Conservation (phyloP, 345 rosid species). For the Syzygium oleosum region DNA sequence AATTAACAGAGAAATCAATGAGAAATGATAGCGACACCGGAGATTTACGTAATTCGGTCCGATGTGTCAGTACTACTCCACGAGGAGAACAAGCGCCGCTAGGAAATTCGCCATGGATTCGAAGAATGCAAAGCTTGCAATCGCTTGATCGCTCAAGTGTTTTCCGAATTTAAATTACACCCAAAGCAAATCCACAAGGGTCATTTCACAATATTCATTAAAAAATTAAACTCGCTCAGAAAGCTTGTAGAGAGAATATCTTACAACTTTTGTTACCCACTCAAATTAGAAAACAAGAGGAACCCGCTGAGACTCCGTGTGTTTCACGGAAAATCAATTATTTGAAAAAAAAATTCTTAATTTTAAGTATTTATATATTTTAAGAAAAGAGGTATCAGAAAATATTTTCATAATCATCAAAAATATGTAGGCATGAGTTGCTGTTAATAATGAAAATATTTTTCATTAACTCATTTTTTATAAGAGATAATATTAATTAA, state of each 20-base stretch:
- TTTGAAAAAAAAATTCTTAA: not conserved
- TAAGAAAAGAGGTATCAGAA: fast-evolving
- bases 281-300: not conserved
- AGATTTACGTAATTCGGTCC: not conserved
- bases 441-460: not conserved
- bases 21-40: fast-evolving
- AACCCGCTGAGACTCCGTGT: fast-evolving
- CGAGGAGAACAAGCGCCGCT: fast-evolving
- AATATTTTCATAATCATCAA: not conserved
- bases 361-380: not conserved
- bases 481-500: not conserved
- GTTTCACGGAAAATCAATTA: not conserved
- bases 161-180: not conserved
- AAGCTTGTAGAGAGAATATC: not conserved
- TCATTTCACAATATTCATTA: not conserved
- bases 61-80: fast-evolving
- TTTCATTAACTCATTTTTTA: not conserved
- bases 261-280: not conserved
- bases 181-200: fast-evolving
- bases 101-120: not conserved
- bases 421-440: not conserved
- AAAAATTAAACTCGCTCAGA: not conserved
- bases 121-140: not conserved
- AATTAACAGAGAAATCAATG: not conserved
- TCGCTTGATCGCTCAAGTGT: fast-evolving